Evolutionary conservation across 768 basidiomycete species (phyloP).

Genomic region (Hygrocybe coccinea): DNA sequence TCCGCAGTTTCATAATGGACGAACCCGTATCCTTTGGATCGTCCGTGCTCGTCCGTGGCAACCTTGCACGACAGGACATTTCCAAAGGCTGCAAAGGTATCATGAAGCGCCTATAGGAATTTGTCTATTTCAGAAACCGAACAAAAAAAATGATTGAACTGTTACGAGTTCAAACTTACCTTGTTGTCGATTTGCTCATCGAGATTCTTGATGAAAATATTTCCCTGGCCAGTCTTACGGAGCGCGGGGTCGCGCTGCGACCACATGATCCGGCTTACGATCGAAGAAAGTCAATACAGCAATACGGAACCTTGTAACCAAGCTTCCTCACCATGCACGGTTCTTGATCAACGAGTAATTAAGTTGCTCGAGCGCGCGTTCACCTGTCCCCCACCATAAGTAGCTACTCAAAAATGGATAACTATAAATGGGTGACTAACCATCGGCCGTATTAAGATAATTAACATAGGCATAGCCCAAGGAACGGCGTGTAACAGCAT

Average conservation of each 20-base stretch:
- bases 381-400: conserved; percentile 70
- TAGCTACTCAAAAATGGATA: too few relatives aligned
- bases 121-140: too few relatives aligned
- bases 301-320: conserved; percentile 3
- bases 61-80: conserved; percentile 99
- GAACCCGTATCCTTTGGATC: conserved; percentile 96
- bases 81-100: conserved; percentile 98
- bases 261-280: conserved; percentile 96
- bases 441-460: conserved; percentile 92
- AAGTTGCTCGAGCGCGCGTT: conserved; percentile 97
- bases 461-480: conserved; percentile 99
- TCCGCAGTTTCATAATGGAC: conserved; percentile 99
- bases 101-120: conserved; percentile 79
- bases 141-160: too few relatives aligned
- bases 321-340: conserved; percentile 75
- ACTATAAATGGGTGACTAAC: conserved; percentile 52
- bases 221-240: conserved; percentile 98
- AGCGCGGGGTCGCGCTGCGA: conserved; percentile 99
- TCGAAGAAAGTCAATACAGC: conserved; percentile 8
- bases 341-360: conserved; percentile 99
- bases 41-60: conserved; percentile 91
- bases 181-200: conserved; percentile 98
- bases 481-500: conserved; percentile 98
- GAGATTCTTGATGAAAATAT: conserved; percentile 99
- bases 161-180: conserved; percentile 35